Base-by-base conservation (phyloP, 192 early-diverging fungal species). In the Coemansia interrupta region DNA sequence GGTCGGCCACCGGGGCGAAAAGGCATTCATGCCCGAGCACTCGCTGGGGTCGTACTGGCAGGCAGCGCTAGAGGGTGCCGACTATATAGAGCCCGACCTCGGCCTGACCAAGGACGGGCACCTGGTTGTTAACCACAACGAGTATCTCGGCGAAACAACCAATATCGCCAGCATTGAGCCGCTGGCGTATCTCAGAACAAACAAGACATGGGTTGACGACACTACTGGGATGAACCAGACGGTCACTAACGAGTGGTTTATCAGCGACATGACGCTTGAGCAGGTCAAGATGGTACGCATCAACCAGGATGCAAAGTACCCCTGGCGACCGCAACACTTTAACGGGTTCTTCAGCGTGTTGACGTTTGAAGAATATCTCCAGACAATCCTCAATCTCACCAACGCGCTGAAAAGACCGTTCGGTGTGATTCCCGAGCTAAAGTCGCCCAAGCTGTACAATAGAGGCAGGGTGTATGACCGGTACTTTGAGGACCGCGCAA, bases 1-100 rank as follows among this genome's bases (percentile, higher is more conserved):
- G 28, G 60, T 80, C 0, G 77, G 77, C 2, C 77, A 80, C 43
- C 78, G 78, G 15, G 78, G 78, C 43, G 78, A 80, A 58, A 80
- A 80, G 61, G 63, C 78, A 2, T 80, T 80, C 40, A 63, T 80
- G 68, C 78, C 78, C 3, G 78, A 80, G 32, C 78, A 80, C 45
- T 54, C 78, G 0, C 56, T 60, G 9, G 78, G 58, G 2, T 80
- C 78, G 7, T 74, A 71, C 60, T 80, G 71, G 72, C 78, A 80
- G 49, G 78, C 78, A 0, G 78, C 68, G 17, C 51, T 80, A 5
- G 78, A 80, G 28, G 58, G 61, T 14, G 78, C 64, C 1, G 78
- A 80, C 39, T 74, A 60, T 40, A 80, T 80, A 5, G 78, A 80
- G 64, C 72, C 78, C 0, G 78, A 80, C 22, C 55, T 80, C 19